Evolutionary conservation across 2,329 filamentous ascomycete genomes (phyloP).

Genomic region (Hortaea werneckii): DNA sequence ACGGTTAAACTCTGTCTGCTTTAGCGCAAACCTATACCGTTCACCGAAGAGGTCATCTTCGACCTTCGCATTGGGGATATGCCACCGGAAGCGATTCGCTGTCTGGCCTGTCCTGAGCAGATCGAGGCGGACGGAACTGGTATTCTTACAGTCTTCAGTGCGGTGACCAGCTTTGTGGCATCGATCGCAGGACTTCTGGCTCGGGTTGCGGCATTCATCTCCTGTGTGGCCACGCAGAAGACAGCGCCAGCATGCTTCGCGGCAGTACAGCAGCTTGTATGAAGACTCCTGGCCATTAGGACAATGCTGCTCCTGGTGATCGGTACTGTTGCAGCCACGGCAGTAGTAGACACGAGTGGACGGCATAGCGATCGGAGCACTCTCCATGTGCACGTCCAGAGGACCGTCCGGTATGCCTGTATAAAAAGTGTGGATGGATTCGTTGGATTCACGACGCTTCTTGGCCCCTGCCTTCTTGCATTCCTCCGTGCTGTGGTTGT

Average conservation of each 20-base stretch:
- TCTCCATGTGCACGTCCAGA: not conserved
- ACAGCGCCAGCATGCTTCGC: constrained; percentile 1
- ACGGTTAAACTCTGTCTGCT: too few species aligned
- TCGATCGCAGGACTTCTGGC: not conserved
- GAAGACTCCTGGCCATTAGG: too few species aligned
- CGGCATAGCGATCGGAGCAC: not conserved
- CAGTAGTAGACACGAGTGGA: not conserved
- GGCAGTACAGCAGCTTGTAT: not conserved
- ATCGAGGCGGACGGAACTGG: not conserved
- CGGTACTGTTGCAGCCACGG: not conserved
- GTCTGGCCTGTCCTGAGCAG: too few species aligned
- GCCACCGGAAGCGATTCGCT: too few species aligned
- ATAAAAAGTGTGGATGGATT: not conserved
- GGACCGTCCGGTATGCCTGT: not conserved
- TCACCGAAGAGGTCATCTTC: too few species aligned
- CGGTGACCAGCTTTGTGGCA: not conserved
- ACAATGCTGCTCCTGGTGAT: not conserved
- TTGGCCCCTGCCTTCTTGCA: not conserved
- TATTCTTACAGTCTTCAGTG: not conserved
- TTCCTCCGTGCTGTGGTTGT: not conserved
- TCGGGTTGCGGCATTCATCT: constrained; percentile 1
- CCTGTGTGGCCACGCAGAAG: constrained; percentile 1
- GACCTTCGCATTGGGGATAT: too few species aligned
- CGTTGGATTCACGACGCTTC: not conserved
- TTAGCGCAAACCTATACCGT: too few species aligned